Evolutionary conservation across 805 yeast species (phyloP), one percentile per base, ranked within the genome.

Genomic region (Saccharomycopsis vini): DNA sequence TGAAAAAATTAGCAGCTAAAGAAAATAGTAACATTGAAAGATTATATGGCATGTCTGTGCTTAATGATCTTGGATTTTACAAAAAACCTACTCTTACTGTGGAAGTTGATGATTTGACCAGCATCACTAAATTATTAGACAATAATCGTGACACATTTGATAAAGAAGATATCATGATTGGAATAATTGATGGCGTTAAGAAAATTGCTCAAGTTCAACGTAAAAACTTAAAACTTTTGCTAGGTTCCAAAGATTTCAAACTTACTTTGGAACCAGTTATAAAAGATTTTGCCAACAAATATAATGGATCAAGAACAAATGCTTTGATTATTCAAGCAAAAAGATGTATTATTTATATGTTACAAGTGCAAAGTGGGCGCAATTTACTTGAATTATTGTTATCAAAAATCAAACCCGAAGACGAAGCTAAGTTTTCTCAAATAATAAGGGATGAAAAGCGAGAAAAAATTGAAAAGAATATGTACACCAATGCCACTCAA

Each of bases 351-450:
- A 63, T 82, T 15, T 87, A 87, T 56, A 77, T 89, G 55, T 75
- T 89, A 47, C 79, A 88, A 52, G 83, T 92, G 4, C 97, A 92
- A 64, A 70, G 66, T 38, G 73, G 75, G 12, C 79, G 79, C 21
- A 66, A 77, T 50, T 68, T 90, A 37, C 71, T 81, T 43, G 90
- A 83, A 40, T 62, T 86, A 43, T 60, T 87, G 40, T 69, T 83
- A 7, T 73, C 79, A 3, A 82, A 81, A 3, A 85, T 84, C 24
- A 66, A 69, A 30, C 74, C 79, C 0, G 69, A 67, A 15, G 90
- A 90, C 57, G 98, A 92, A 58, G 61, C 66, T 4, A 67, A 62
- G 41, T 88, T 82, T 61, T 65, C 66, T 43, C 66, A 69, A 13
- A 68, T 88, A 9, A 64, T 85, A 4, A 58, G 60, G 7, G 60